A percentile compares a stretch with the other conserved stretches of the same genome.
Evolutionary conservation across 768 basidiomycete genomes (phyloP).

Genomic region (Agaricus bisporus): DNA sequence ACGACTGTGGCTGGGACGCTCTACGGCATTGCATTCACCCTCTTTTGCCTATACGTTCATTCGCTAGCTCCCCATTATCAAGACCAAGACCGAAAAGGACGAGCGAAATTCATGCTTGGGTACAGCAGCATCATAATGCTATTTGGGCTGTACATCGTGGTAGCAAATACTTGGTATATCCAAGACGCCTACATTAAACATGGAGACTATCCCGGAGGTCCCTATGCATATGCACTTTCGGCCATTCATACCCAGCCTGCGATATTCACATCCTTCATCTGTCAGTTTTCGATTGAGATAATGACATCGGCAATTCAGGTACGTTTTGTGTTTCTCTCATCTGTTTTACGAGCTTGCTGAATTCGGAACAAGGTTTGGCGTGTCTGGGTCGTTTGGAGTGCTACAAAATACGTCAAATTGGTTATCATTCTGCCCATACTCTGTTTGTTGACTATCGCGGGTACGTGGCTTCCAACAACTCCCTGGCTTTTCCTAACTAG

Average conservation of each 20-base stretch:
- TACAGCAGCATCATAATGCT: background rate
- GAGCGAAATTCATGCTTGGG: background rate
- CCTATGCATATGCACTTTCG: too few species aligned
- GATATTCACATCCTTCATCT: background rate
- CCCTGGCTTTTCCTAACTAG: too few species aligned
- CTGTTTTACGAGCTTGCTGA: background rate
- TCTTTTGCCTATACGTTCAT: background rate
- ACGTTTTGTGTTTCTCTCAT: background rate
- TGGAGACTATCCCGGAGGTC: background rate
- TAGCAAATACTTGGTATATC: background rate
- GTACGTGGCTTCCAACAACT: background rate
- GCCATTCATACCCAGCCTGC: too few species aligned
- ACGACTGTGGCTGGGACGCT: background rate
- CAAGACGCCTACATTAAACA: background rate
- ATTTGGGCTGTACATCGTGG: background rate
- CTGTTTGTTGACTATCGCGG: background rate
- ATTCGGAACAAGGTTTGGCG: background rate
- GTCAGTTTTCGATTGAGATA: background rate
- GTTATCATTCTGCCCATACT: background rate
- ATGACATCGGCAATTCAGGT: background rate
- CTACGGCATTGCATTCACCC: background rate
- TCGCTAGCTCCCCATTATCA: background rate
- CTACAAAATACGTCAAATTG: background rate
- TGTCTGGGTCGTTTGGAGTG: background rate
- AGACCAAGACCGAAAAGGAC: background rate